Evolutionary conservation across 108 stramenopile genomes (phyloP).

Genomic region (Aurantiochytrium sp.): DNA sequence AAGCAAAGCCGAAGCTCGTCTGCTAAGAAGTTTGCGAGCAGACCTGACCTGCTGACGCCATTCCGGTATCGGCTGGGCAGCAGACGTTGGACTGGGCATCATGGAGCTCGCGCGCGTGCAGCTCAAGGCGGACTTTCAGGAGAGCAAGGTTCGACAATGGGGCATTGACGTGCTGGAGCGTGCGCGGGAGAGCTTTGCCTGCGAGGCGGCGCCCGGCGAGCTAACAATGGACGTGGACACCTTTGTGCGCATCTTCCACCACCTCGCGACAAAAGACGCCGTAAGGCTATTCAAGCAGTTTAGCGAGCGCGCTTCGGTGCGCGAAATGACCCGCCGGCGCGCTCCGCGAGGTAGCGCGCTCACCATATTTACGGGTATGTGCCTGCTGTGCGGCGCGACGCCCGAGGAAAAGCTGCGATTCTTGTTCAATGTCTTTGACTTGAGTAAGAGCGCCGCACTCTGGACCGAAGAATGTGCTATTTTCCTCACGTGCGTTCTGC

Average conservation of each 20-base stretch:
- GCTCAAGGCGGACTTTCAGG: neutral
- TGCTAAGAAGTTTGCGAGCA: too few species aligned
- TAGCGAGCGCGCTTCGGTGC: neutral
- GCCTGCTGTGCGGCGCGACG: neutral
- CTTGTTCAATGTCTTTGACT: neutral
- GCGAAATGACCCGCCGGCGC: neutral
- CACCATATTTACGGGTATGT: constrained; percentile 19
- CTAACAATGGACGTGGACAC: neutral
- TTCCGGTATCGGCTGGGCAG: neutral
- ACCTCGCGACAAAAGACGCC: neutral
- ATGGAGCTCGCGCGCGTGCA: neutral
- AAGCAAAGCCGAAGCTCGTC: too few species aligned
- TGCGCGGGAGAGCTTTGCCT: neutral
- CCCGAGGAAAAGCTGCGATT: neutral
- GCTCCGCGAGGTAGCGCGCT: neutral
- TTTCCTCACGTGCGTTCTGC: neutral
- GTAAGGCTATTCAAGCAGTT: neutral
- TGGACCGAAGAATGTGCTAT: neutral
- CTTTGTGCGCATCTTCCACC: neutral
- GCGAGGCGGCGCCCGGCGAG: neutral
- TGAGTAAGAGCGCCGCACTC: neutral
- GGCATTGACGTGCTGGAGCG: neutral
- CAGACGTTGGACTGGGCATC: neutral
- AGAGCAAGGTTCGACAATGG: neutral
- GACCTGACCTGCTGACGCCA: too few species aligned